Evolutionary conservation across 2,329 filamentous ascomycete species (phyloP), one percentile per base, ranked within the genome.

Genomic region (Dryadomyces sulphureus): DNA sequence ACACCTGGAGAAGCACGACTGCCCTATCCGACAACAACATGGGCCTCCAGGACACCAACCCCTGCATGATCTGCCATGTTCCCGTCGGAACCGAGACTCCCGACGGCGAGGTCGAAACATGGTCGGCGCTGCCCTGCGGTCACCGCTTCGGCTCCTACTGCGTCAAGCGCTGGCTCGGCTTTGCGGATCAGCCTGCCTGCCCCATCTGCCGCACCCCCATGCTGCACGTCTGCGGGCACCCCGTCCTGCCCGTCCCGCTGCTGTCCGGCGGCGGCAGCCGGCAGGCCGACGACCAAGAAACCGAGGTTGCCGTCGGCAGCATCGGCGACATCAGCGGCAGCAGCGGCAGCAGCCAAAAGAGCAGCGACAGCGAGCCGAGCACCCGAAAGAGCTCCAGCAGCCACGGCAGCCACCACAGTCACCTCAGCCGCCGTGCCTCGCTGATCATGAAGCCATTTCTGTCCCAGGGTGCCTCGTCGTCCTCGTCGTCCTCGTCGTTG

Each of bases 61-160:
- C 57, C 48, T 69, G 66, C 45, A 60, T 62, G 40, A 69, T 69
- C 51, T 69, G 66, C 52, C 63, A 66, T 47, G 62, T 67, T 46
- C 55, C 59, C 5, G 59, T 68, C 32, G 65, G 65, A 45, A 45
- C 57, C 12, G 46, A 48, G 17, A 65, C 59, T 27, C 57, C 59
- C 5, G 63, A 67, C 45, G 63, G 60, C 50, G 54, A 60, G 45
- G 44, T 56, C 25, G 66, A 69, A 52, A 49, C 56, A 3, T 68
- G 65, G 65, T 60, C 62, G 17, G 49, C 54, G 22, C 54, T 69
- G 7, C 61, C 65, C 12, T 69, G 66, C 54, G 62, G 62, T 5
- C 66, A 69, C 54, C 56, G 57, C 24, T 69, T 69, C 52, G 66
- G 66, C 38, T 60, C 58, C 38, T 50, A 58, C 46, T 69, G 66